These are phyloP conservation scores for Liriodendron chinense DNA, from an alignment of 164 flowering plant species.

Conservation along the genomic window DNA sequence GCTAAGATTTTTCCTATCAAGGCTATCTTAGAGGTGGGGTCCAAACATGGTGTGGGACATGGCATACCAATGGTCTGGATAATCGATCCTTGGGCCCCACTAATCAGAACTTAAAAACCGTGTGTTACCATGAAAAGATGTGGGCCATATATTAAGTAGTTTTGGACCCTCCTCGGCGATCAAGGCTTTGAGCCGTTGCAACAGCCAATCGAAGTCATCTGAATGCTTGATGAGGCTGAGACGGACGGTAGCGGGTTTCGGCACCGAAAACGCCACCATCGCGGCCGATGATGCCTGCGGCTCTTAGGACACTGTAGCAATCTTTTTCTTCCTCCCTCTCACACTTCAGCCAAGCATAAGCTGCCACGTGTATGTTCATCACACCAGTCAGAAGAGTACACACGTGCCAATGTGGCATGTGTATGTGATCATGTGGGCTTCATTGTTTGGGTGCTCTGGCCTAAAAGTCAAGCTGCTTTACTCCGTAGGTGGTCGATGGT, in stretches of 20 bases:
- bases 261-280: constrained; percentile 33
- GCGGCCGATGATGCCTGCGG: constrained; percentile 49
- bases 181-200: constrained; percentile 22
- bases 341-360: constrained; percentile 79
- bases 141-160: background rate
- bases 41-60: too few relatives aligned
- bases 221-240: constrained; percentile 48
- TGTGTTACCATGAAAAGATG: too few relatives aligned
- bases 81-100: too few relatives aligned
- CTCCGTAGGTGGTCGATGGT: background rate
- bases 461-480: background rate
- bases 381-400: background rate
- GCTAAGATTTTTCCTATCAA: too few relatives aligned
- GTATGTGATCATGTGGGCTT: too few relatives aligned
- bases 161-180: constrained; percentile 27
- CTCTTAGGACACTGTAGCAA: constrained; percentile 41
- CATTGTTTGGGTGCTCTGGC: background rate
- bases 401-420: too few relatives aligned
- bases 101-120: too few relatives aligned
- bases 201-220: constrained; percentile 43
- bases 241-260: constrained; percentile 41
- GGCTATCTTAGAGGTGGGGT: too few relatives aligned
- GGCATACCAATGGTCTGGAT: too few relatives aligned
- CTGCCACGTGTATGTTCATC: constrained; percentile 23
- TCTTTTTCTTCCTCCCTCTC: constrained; percentile 58